Evolutionary conservation across 164 flowering plant genomes (phyloP), one percentile per base, ranked within the genome.

Genomic region (Magnolia changhungtana): DNA sequence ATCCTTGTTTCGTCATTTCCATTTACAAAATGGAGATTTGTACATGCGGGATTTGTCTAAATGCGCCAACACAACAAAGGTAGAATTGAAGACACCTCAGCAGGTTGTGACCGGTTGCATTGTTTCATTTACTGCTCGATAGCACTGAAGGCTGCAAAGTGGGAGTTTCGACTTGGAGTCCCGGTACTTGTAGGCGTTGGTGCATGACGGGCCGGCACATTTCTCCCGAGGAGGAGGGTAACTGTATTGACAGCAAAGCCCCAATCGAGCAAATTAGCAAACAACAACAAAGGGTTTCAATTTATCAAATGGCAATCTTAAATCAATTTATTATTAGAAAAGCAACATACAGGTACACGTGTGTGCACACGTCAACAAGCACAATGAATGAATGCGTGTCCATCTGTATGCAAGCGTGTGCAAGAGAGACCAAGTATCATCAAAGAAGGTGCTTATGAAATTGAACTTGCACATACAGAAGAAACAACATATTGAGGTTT

Each of bases 181-280:
- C 8, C 94, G 85, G 61, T 92, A 92, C 80, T 85, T 89, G 85
- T 89, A 92, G 7, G 88, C 50, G 52, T 89, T 90, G 1, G 81
- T 81, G 72, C 97, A 90, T 8, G 87, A 82, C 24, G 93, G 93
- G 24, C 89, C 91, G 0, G 90, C 92, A 84, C 97, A 92, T 75
- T 84, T 88, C 78, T 88, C 97, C 1, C 94, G 92, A 1, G 93
- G 90, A 18, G 92, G 90, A 31, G 94, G 97, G 78, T 92, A 92
- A 61, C 97, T 92, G 87, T 45, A 77, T 24, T 14, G 31, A 50
- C 67, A 63, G 29, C 7, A 37, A 59, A 75, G 19, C 7, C 37
- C 37, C 21, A 65, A 37, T 13, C 68, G 13, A 65, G 13, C 45
- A 23, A 24, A 65, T 65, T 29, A 65, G 68, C 37, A 63, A 24